Evolutionary conservation across 2,329 filamentous ascomycete genomes (phyloP), one percentile per base, ranked within the genome.

Genomic region (Fusarium humuli): DNA sequence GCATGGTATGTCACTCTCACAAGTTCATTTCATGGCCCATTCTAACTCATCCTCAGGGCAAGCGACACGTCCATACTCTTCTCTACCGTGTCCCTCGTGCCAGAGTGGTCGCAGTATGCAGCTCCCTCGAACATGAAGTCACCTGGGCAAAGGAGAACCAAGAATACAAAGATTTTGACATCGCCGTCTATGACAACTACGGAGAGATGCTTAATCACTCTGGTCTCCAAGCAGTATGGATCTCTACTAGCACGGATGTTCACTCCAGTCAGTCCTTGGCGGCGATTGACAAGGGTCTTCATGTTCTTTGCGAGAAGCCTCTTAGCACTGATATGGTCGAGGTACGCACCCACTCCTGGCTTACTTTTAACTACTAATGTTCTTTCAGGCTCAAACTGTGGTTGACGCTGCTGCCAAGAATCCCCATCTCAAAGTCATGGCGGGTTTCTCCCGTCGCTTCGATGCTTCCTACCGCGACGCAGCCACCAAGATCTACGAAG

Each of bases 391-490:
- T 49, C 84, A 89, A 79, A 79, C 83, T 25, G 88, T 92, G 20
- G 81, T 91, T 62, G 83, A 86, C 30, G 86, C 86, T 4, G 86
- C 88, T 16, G 79, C 79, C 53, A 79, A 80, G 52, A 84, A 85
- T 49, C 87, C 89, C 1, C 76, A 88, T 45, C 83, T 90, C 10
- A 91, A 91, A 77, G 87, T 92, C 56, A 45, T 45, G 42, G 42
- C 42, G 4, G 76, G 77, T 6, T 78, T 78, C 62, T 78, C 75
- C 5, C 32, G 32, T 37, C 32, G 77, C 29, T 92, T 92, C 79
- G 90, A 92, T 69, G 81, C 83, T 32, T 90, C 87, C 6, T 92
- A 92, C 81, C 84, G 88, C 29, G 84, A 89, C 44, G 90, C 89
- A 14, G 83, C 81, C 71, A 65, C 78, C 12, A 84, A 86, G 65